These are phyloP conservation scores for Aethionema arabicum DNA, from an alignment of 345 rosid species.

Conservation along the genomic window DNA sequence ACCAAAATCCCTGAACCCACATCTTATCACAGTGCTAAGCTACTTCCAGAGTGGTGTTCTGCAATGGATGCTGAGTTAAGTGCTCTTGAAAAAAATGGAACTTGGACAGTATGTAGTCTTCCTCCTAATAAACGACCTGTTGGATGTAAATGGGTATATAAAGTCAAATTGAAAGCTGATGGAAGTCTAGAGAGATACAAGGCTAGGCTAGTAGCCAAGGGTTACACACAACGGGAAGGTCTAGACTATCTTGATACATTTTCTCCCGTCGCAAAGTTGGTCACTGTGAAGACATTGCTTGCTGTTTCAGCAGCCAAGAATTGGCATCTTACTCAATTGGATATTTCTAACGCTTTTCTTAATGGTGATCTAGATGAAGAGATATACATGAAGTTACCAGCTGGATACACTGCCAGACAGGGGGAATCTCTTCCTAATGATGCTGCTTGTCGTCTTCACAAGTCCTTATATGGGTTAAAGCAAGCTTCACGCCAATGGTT, in stretches of 20 bases:
- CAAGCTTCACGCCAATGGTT: too few relatives aligned
- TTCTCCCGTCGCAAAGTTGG: background rate
- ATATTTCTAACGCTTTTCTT: background rate
- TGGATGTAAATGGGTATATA: background rate
- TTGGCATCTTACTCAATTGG: background rate
- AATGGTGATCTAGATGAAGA: background rate
- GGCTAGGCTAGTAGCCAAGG: background rate
- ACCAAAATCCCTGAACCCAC: background rate
- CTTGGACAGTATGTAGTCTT: background rate
- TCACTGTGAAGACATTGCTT: background rate
- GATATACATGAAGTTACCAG: background rate
- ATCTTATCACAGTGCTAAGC: background rate
- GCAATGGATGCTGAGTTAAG: background rate
- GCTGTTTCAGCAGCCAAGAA: background rate
- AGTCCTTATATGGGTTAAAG: too few relatives aligned
- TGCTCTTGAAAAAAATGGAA: background rate
- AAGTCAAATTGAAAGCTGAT: background rate
- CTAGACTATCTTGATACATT: background rate
- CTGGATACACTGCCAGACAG: background rate
- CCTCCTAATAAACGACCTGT: background rate
- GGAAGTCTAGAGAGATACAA: background rate
- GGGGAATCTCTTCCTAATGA: too few relatives aligned
- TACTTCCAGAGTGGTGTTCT: background rate
- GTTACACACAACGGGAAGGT: background rate
- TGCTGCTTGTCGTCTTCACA: too few relatives aligned